phyloP scores from a whole-genome alignment of 495 filamentous ascomycete species.

The Xylaria castorea region DNA sequence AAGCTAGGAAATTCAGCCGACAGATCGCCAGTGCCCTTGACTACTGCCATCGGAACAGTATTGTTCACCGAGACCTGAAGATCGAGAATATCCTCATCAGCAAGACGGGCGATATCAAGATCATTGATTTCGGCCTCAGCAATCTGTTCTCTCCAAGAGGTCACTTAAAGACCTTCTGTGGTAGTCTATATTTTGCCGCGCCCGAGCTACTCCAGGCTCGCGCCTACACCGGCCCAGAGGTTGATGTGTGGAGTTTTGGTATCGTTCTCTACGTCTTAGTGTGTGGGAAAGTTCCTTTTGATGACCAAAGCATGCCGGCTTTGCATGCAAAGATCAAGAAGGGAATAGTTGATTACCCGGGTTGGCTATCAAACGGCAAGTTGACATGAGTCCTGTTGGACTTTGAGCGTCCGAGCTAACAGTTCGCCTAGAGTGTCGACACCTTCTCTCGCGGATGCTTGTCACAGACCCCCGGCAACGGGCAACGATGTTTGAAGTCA shows the following conservation, averaged over 20 bases:
- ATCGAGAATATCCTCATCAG: constrained; percentile 99
- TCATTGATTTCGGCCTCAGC: constrained; percentile 98
- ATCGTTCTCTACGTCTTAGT: constrained; percentile 99
- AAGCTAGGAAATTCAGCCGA: constrained; percentile 94
- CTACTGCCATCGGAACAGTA: constrained; percentile 98
- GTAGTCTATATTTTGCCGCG: constrained; percentile 96
- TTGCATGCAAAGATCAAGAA: constrained; percentile 99
- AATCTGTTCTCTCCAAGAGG: constrained; percentile 90
- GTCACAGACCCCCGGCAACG: constrained; percentile 92
- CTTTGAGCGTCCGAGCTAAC: constrained; percentile 40
- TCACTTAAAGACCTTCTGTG: constrained; percentile 96
- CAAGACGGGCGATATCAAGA: constrained; percentile 99
- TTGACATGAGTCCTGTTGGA: constrained; percentile 13
- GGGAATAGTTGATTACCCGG: constrained; percentile 92
- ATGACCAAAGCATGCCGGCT: constrained; percentile 99
- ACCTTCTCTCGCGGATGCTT: constrained; percentile 94
- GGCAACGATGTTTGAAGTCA: constrained; percentile 87
- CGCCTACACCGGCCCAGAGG: constrained; percentile 94
- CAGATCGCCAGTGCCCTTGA: constrained; percentile 99
- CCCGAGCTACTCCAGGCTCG: constrained; percentile 93
- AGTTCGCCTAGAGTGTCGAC: constrained; percentile 75
- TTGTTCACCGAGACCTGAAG: constrained; percentile 96
- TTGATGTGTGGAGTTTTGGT: constrained; percentile 99
- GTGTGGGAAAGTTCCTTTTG: constrained; percentile 97
- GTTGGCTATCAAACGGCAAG: constrained; percentile 87